Percentiles rank a stretch among this genome's conserved stretches.
Evolutionary conservation across 768 basidiomycete species (phyloP).

Genomic region (Kwoniella pini): DNA sequence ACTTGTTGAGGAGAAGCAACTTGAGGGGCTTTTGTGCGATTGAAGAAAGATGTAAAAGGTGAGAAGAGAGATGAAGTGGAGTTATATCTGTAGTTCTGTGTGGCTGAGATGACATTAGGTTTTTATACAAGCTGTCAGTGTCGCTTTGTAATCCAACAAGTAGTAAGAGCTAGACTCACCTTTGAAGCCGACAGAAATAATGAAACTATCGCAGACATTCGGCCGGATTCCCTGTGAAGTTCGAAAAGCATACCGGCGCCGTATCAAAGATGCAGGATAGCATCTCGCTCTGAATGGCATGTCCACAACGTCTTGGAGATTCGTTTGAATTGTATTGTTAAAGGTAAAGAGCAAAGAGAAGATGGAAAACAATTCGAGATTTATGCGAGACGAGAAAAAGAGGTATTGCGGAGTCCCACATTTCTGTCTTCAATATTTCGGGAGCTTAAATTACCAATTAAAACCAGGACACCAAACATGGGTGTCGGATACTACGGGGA

Average conservation of each 20-base stretch:
- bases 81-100: background rate
- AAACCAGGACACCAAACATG: too few relatives aligned
- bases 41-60: slow-evolving; percentile 20
- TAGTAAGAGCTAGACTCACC: background rate
- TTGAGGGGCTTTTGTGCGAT: background rate
- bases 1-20: background rate
- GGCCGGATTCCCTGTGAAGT: background rate
- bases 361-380: too few relatives aligned
- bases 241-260: slow-evolving; percentile 5
- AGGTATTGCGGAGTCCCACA: too few relatives aligned
- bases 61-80: slow-evolving; percentile 19
- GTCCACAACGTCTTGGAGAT: background rate
- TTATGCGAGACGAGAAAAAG: too few relatives aligned
- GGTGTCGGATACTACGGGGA: too few relatives aligned
- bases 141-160: background rate
- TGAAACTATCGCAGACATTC: background rate
- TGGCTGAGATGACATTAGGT: too few relatives aligned
- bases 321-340: background rate
- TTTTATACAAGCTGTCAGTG: too few relatives aligned
- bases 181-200: too few relatives aligned
- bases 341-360: background rate
- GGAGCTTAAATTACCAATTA: too few relatives aligned
- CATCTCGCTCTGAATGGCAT: slow-evolving; percentile 24
- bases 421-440: too few relatives aligned
- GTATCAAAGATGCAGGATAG: slow-evolving; percentile 10